Evolutionary conservation across 2,329 filamentous ascomycete species (phyloP).

Genomic region (Colletotrichum brevisporum): DNA sequence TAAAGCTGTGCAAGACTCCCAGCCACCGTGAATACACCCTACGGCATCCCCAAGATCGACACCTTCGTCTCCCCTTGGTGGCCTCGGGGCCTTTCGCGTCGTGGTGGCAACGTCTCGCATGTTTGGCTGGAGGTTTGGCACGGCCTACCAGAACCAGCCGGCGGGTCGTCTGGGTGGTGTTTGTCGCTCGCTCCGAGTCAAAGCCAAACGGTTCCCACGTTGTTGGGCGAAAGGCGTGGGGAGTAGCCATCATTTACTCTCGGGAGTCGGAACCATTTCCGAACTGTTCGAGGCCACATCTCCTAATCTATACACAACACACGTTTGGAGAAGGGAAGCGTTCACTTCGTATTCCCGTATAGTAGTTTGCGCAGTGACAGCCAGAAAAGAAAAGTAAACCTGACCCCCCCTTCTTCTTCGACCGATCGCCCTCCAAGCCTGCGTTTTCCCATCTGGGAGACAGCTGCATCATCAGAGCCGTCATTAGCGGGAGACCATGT

Average conservation of each 20-base stretch:
- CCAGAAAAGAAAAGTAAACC: no score
- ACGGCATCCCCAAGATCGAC: no score
- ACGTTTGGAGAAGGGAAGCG: no score
- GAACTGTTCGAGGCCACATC: not conserved
- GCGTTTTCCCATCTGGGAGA: not conserved
- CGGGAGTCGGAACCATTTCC: not conserved
- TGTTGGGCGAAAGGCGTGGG: not conserved
- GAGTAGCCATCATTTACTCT: not conserved
- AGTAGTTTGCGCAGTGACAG: no score
- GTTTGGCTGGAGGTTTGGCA: not conserved
- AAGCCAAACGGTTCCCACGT: constrained; percentile 15
- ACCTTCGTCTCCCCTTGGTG: no score
- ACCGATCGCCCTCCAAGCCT: no score
- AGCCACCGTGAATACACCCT: no score
- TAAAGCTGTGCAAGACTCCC: no score
- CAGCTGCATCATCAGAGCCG: not conserved
- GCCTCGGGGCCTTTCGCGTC: not conserved
- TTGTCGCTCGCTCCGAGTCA: constrained; percentile 12
- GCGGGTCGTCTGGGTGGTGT: constrained; percentile 15
- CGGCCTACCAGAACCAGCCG: not conserved
- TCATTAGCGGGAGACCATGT: no score
- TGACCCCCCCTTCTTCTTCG: no score
- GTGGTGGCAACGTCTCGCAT: not conserved
- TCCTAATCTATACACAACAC: no score
- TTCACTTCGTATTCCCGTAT: no score